Evolutionary conservation across 108 stramenopile genomes (phyloP), one percentile per base, ranked within the genome.

Genomic region (Cylindrotheca closterium): DNA sequence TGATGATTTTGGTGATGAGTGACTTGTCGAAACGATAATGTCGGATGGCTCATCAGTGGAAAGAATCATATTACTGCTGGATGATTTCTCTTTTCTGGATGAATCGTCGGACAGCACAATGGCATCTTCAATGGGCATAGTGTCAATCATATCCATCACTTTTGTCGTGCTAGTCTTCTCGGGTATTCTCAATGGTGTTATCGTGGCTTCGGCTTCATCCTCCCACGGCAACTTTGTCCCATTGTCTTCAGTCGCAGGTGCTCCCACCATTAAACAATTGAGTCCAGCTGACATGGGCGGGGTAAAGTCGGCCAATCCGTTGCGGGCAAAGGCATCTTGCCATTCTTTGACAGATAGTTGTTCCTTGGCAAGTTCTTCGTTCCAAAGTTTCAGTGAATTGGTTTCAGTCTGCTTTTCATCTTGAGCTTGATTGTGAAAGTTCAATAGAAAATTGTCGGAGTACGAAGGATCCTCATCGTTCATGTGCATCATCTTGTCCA

Each of bases 231-330:
- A 58, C 30, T 68, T 68, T 26, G 30, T 24, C n/a, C 49, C 46
- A 2, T 29, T 29, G 19, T 60, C 33, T 18, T 27, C 30, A 10
- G 4, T 56, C 19, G 18, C 51, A 17, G 51, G 23, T 58, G 10
- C 58, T 31, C 67, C 67, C 22, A 68, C 47, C 67, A 68, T 60
- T 22, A 68, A 34, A 48, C 67, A 68, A 52, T 68, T 68, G 10
- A 68, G 27, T 24, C 58, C 58, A 18, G 25, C 23, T n/a, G 67
- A 68, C 67, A 68, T 68, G 58, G 67, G 67, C 18, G 67, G 67
- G 4, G 58, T 60, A 58, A 68, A 68, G 42, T 68, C 67, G 21
- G 67, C 57, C 15, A 68, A 48, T 30, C 57, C 58, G 24, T 68
- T 68, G 10, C 67, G 67, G 19, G 51, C 58, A 68, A 68, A 68